phyloP scores from a whole-genome alignment of 2,329 filamentous ascomycete species.

The Plenodomus lindquistii region DNA sequence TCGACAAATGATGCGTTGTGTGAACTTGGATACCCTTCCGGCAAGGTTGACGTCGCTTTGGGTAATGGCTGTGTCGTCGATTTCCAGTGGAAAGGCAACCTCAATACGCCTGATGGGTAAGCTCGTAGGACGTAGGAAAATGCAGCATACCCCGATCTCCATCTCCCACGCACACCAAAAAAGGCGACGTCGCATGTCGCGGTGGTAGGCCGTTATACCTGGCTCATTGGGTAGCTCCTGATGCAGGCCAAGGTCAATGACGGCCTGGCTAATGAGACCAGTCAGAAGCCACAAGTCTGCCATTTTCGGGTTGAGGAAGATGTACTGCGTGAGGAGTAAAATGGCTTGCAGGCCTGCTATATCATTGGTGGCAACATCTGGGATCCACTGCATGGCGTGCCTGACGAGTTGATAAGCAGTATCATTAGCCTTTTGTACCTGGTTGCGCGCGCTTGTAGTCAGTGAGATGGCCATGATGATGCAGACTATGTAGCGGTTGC shows the following conservation, averaged over 20 bases:
- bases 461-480: conserved; percentile 45
- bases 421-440: conserved; percentile 39
- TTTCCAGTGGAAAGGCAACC: conserved; percentile 37
- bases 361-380: conserved; percentile 43
- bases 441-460: conserved; percentile 39
- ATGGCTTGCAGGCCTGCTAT: conserved; percentile 40
- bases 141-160: conserved; percentile 42
- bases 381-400: conserved; percentile 43
- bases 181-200: conserved; percentile 44
- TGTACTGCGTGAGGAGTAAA: conserved; percentile 41
- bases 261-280: conserved; percentile 41
- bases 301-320: conserved; percentile 42
- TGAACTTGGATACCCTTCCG: conserved; percentile 41
- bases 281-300: conserved; percentile 44
- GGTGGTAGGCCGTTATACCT: conserved; percentile 31
- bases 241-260: conserved; percentile 42
- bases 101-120: conserved; percentile 36
- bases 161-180: conserved; percentile 47
- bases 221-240: conserved; percentile 40
- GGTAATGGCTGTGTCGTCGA: conserved; percentile 41
- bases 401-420: conserved; percentile 38
- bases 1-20: conserved; percentile 38
- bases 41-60: conserved; percentile 27
- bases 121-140: conserved; percentile 37
- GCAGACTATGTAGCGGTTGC: conserved; percentile 42